These are phyloP conservation scores for Leishmania major DNA, from an alignment of 208 protist genomes.

Conservation along the genomic window DNA sequence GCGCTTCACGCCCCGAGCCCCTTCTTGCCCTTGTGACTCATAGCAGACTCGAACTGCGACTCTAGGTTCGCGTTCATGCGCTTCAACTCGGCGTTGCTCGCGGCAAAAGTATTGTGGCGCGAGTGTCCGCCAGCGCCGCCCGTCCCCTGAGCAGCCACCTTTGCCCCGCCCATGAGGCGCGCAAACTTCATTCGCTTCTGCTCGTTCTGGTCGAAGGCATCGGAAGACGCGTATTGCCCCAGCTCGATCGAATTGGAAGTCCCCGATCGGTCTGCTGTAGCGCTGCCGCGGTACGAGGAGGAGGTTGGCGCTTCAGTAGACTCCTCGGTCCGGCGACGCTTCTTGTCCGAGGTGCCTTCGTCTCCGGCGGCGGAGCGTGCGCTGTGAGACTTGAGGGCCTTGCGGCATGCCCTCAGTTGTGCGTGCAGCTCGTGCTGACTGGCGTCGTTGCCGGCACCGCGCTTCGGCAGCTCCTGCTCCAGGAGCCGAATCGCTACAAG, in stretches of 20 bases:
- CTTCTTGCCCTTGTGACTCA: constrained; percentile 69
- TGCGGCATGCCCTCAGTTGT: constrained; percentile 50
- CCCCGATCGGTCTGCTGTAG: neutral
- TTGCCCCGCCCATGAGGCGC: constrained; percentile 82
- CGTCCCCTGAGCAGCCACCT: constrained; percentile 8
- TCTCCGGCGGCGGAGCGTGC: neutral
- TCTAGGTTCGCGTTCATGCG: constrained; percentile 71
- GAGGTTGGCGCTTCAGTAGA: neutral
- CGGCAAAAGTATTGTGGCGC: constrained; percentile 54
- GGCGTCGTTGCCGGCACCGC: neutral
- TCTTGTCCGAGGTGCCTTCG: neutral
- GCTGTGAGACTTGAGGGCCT: constrained; percentile 38
- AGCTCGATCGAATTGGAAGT: constrained; percentile 36
- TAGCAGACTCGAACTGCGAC: constrained; percentile 62
- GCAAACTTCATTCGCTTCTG: constrained; percentile 78
- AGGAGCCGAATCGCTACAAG: constrained; percentile 47
- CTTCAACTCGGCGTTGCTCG: constrained; percentile 39
- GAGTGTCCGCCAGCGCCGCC: neutral
- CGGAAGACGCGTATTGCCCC: constrained; percentile 70
- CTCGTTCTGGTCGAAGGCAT: constrained; percentile 56
- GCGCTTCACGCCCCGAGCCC: constrained; percentile 64
- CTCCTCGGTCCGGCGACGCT: constrained; percentile 24
- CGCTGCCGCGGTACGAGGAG: neutral
- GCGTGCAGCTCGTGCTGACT: constrained; percentile 10
- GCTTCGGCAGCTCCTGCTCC: constrained; percentile 26